Evolutionary conservation across 1,139 yeast species (phyloP), one percentile per base, ranked within the genome.

Genomic region (Hyphopichia khmerensis): DNA sequence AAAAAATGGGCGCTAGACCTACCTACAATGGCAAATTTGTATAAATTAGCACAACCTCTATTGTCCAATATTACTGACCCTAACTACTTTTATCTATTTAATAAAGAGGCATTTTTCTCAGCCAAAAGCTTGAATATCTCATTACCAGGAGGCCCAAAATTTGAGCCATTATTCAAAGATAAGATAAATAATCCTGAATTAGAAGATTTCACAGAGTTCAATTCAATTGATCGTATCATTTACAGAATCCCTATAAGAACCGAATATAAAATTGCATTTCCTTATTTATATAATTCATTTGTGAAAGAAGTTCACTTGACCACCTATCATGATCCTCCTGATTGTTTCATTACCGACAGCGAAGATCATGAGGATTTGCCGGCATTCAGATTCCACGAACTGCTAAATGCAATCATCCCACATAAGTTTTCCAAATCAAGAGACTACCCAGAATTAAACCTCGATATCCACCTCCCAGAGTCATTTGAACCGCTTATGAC

Each of bases 71-170:
- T 67, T 2, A 63, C 67, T 10, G 85, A 82, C 55, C 70, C 77
- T 17, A 84, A 84, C 55, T 78, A 78, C 50, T 75, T 65, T 49
- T 85, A 86, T 55, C 64, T 89, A 33, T 93, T 90, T 60, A 90
- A 90, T 52, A 81, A 78, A 45, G 75, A 84, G 43, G 75, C 96
- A 0, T 87, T 93, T 49, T 80, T 85, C 59, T 90, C 97, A 0
- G 96, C 98, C 1, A 93, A 93, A 56, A 93, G 96, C 7, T 72
- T 95, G 45, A 90, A 90, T 56, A 75, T 84, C 41, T 84, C 96
- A 1, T 72, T 93, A 33, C 97, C 97, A 0, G 96, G 96, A 3
- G 99, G 99, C 0, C 99, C 99, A 4, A 88, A 85, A 57, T 93
- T 91, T 62, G 98, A 91, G 62, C 96, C 96, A 0, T 64, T 91